phyloP scores from a whole-genome alignment of 805 yeast species.

The Tetrapisispora fleetii region DNA sequence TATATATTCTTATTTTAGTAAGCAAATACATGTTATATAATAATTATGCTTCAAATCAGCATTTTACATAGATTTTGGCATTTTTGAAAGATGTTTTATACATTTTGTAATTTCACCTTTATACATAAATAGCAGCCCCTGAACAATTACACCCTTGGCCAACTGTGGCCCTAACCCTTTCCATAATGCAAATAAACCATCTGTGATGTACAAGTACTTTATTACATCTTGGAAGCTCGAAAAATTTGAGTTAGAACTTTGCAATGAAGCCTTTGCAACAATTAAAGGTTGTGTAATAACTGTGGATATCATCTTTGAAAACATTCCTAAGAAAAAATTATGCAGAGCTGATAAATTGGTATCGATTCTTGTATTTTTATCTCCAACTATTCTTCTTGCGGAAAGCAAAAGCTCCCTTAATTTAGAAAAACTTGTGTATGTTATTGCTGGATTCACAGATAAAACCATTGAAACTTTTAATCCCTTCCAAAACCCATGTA shows the following conservation, averaged over 20 bases:
- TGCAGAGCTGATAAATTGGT: constrained; percentile 45
- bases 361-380: constrained; percentile 7
- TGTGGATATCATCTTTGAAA: constrained; percentile 74
- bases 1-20: neutral
- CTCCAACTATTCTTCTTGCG: constrained; percentile 11
- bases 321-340: constrained; percentile 64
- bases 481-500: constrained; percentile 73
- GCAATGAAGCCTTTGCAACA: constrained; percentile 75
- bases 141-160: constrained; percentile 72
- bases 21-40: neutral
- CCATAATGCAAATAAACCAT: constrained; percentile 58
- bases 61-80: constrained; percentile 5
- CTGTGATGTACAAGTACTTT: constrained; percentile 47
- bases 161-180: constrained; percentile 77
- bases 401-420: constrained; percentile 42
- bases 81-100: constrained; percentile 5
- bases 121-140: constrained; percentile 74
- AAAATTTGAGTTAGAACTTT: constrained; percentile 40
- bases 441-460: constrained; percentile 76
- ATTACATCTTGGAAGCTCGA: constrained; percentile 56
- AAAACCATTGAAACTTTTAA: constrained; percentile 69
- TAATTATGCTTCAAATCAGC: neutral
- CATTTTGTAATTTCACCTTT: constrained; percentile 49
- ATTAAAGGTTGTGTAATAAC: constrained; percentile 75
- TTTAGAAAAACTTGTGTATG: constrained; percentile 72